Conservation (phyloP, 2,329 filamentous ascomycete species). For the Paraphaeosphaeria sporulosa region DNA sequence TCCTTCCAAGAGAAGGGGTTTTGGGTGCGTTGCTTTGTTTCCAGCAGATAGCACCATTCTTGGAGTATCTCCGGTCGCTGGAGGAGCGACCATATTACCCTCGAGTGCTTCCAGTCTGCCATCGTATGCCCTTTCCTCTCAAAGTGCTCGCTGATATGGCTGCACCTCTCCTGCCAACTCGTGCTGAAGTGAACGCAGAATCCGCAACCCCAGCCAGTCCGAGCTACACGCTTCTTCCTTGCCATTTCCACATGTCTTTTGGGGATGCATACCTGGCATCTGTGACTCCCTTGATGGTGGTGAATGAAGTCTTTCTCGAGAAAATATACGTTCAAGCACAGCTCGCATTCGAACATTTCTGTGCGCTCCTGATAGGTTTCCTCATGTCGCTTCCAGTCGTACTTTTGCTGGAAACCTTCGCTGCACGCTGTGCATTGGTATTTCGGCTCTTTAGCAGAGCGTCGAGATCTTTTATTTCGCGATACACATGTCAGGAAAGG, state of each 20-base stretch:
- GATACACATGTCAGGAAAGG: conserved; percentile 41
- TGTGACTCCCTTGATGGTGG: conserved; percentile 68
- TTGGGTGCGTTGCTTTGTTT: conserved; percentile 23
- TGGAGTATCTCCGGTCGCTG: conserved; percentile 67
- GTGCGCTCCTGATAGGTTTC: conserved; percentile 72
- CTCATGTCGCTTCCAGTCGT: conserved; percentile 73
- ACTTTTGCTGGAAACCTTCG: conserved; percentile 70
- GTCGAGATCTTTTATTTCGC: conserved; percentile 29
- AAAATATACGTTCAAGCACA: conserved; percentile 71
- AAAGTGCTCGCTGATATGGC: conserved; percentile 71
- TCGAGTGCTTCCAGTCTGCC: conserved; percentile 70
- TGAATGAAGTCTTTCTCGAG: conserved; percentile 71
- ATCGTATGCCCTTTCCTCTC: conserved; percentile 61
- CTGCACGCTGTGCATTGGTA: conserved; percentile 57
- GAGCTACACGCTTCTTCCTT: conserved; percentile 28
- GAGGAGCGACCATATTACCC: conserved; percentile 70
- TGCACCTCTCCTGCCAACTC: conserved; percentile 68
- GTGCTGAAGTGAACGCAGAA: conserved; percentile 70
- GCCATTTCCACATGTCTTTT: conserved; percentile 55
- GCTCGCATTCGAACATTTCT: conserved; percentile 69
- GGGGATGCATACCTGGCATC: conserved; percentile 67
- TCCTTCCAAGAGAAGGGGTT: conserved; percentile 33
- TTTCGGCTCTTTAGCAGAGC: conserved; percentile 30
- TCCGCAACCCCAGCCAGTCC: conserved; percentile 72
- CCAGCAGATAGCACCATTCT: conserved; percentile 57